Base-by-base conservation (phyloP, 371 early-diverging fungal species). In the Circinella umbellata region DNA sequence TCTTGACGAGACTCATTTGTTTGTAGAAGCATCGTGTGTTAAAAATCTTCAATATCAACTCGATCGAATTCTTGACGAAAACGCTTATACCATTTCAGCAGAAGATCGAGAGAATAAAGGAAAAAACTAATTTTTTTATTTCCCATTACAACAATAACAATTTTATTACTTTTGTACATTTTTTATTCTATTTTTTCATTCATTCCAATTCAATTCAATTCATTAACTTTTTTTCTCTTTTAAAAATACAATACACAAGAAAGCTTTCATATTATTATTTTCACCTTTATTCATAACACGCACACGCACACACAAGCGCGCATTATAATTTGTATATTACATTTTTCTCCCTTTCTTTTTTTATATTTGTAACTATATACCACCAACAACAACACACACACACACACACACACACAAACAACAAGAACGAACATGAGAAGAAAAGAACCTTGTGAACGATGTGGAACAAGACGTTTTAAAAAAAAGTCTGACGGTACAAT, bases 1-100 rank as follows among this genome's bases (percentile, higher is more conserved):
- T 70, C 81, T 95, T 47, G 96, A 95, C 81, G 93, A 90, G 3
- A 94, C 92, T 0, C 96, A 95, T 72, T 76, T 95, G 67, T 93
- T 95, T 73, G 89, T 95, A 37, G 92, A 92, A 73, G 82, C 90
- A 4, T 80, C 83, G 9, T 87, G 85, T 64, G 81, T 94, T 1
- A 81, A 88, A 15, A 77, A 88, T 69, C 73, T 94, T 3, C 88
- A 90, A 67, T 77, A 76, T 37, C 88, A 89, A 71, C 82, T 94
- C 35, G 94, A 95, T 63, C 86, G 88, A 66, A 86, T 93, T 65
- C 76, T 95, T 61, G 93, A 94, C 82, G 90, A 90, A 66, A 92
- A 93, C 75, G 86, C 90, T 0, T 95, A 93, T 71, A 91, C 81
- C 10, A 81, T 85, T 37, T 69, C 79, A n/a, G 69, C 48, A 7